Conservation (phyloP, 495 filamentous ascomycete species). For the Lasiosphaeria ovina region DNA sequence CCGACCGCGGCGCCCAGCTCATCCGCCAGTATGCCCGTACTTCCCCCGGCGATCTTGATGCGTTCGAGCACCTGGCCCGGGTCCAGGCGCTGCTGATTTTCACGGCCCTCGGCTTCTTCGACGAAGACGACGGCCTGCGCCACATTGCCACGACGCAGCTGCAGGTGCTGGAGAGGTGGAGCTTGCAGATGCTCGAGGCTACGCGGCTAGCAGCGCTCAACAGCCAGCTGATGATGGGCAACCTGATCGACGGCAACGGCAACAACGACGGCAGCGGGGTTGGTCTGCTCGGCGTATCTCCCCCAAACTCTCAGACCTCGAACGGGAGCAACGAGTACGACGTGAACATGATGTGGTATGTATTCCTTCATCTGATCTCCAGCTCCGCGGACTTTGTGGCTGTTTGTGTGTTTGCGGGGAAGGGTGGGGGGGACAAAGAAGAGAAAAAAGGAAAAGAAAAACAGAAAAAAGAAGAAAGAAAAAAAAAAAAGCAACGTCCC, state of each 20-base stretch:
- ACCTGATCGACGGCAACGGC: constrained; percentile 3
- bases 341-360: constrained; percentile 25
- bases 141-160: constrained; percentile 45
- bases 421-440: no score
- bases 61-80: constrained; percentile 37
- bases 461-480: no score
- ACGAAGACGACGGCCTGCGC: constrained; percentile 50
- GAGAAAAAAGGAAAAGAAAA: no score
- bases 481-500: no score
- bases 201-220: constrained; percentile 15
- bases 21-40: neutral
- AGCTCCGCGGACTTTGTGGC: no score
- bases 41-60: constrained; percentile 1
- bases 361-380: no score
- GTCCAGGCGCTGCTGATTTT: constrained; percentile 49
- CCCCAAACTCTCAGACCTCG: constrained; percentile 2
- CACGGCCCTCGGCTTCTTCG: constrained; percentile 56
- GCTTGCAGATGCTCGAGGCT: constrained; percentile 30
- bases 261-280: neutral
- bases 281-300: constrained; percentile 37
- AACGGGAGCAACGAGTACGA: neutral
- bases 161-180: constrained; percentile 40
- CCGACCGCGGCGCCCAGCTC: constrained; percentile 12
- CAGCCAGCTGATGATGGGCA: constrained; percentile 19
- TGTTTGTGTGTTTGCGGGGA: no score